Conservation (phyloP, 257 asterid species). For the Anisodus tanguticus region DNA sequence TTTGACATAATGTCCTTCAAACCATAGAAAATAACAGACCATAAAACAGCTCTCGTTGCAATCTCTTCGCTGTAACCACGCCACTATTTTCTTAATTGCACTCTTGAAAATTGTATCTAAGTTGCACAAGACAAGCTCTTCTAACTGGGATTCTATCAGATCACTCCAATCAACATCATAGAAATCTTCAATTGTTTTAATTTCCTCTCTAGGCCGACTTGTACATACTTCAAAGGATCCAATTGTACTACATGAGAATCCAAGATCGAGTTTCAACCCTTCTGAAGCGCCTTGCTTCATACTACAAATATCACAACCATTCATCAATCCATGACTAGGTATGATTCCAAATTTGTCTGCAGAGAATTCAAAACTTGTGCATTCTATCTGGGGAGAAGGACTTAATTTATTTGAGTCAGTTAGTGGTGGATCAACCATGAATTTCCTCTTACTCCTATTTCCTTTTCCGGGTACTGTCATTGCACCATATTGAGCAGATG, state of each 20-base stretch:
- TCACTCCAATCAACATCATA: slow-evolving; percentile 92
- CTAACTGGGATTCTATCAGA: slow-evolving; percentile 80
- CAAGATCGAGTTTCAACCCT: slow-evolving; percentile 76
- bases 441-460: slow-evolving; percentile 88
- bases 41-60: slow-evolving; percentile 71
- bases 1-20: slow-evolving; percentile 87
- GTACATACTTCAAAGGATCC: slow-evolving; percentile 26
- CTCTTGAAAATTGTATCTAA: slow-evolving; percentile 78
- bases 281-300: slow-evolving; percentile 56
- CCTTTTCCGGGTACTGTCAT: slow-evolving; percentile 71
- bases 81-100: slow-evolving; percentile 74
- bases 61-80: slow-evolving; percentile 75
- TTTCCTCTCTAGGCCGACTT: slow-evolving; percentile 51
- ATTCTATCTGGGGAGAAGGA: slow-evolving; percentile 59
- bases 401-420: slow-evolving; percentile 54
- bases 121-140: slow-evolving; percentile 73
- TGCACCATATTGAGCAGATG: slow-evolving; percentile 59
- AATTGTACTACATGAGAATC: slow-evolving; percentile 58
- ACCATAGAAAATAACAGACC: slow-evolving; percentile 90
- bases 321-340: slow-evolving; percentile 41
- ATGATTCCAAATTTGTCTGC: slow-evolving; percentile 65
- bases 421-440: slow-evolving; percentile 80
- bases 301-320: slow-evolving; percentile 63
- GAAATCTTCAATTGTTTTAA: slow-evolving; percentile 53
- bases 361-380: slow-evolving; percentile 70